Evolutionary conservation across 768 basidiomycete species (phyloP).

Genomic region (Auriscalpium microsporum): DNA sequence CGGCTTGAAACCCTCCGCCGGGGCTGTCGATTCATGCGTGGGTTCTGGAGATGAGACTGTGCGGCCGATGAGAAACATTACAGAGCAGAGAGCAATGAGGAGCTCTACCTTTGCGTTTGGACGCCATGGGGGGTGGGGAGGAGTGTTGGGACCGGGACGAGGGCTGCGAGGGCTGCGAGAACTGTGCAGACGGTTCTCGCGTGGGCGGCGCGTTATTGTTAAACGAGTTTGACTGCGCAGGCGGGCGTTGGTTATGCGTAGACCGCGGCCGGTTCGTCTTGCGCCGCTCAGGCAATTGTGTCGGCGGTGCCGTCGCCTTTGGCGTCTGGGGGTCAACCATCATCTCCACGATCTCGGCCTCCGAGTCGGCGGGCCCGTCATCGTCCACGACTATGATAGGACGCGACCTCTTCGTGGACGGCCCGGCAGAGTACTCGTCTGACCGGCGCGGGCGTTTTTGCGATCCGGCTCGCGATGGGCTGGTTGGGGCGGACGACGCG

Average conservation of each 20-base stretch:
- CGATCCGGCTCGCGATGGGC: no score
- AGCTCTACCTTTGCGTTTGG: slow-evolving; percentile 3
- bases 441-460: no score
- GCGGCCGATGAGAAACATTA: no score
- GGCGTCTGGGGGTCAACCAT: slow-evolving; percentile 25
- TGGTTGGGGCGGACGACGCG: neutral
- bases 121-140: neutral
- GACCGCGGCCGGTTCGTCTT: neutral
- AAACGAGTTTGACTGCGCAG: no score
- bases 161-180: no score
- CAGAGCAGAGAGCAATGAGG: no score
- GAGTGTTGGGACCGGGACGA: no score
- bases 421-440: neutral
- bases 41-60: neutral
- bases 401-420: slow-evolving; percentile 9
- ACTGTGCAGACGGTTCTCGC: no score
- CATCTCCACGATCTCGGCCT: slow-evolving; percentile 43
- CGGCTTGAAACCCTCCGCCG: slow-evolving; percentile 1
- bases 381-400: slow-evolving; percentile 11
- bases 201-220: no score
- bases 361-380: slow-evolving; percentile 25
- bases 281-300: slow-evolving; percentile 4
- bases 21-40: neutral
- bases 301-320: slow-evolving; percentile 1
- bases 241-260: no score